Evolutionary conservation across 2,329 filamentous ascomycete genomes (phyloP).

Genomic region (Calonectria ilicicola): DNA sequence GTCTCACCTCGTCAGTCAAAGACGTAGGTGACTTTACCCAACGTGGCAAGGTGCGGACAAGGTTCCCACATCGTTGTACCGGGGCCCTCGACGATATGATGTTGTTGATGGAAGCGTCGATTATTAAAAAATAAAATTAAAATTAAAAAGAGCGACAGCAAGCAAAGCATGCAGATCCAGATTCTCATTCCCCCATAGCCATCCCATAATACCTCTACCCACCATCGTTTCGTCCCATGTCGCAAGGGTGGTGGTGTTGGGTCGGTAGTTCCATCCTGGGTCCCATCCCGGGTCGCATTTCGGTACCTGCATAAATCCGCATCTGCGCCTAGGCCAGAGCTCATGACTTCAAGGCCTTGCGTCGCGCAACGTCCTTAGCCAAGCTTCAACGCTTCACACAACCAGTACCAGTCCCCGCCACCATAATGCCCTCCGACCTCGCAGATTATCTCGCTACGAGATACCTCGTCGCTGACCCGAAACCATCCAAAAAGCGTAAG

Average conservation of each 20-base stretch:
- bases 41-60: neutral
- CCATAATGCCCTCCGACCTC: constrained; percentile 69
- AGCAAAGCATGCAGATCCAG: neutral
- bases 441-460: constrained; percentile 91
- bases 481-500: constrained; percentile 73
- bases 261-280: constrained; percentile 3
- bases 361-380: neutral
- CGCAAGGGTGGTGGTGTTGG: neutral
- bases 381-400: constrained; percentile 10
- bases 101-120: neutral
- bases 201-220: neutral
- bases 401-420: neutral
- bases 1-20: constrained; percentile 32
- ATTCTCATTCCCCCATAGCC: neutral
- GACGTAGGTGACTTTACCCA: constrained; percentile 5
- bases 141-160: neutral
- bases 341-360: constrained; percentile 7
- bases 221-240: neutral
- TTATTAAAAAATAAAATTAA: neutral
- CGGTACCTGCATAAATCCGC: constrained; percentile 41
- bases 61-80: constrained; percentile 26
- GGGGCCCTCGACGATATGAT: constrained; percentile 9
- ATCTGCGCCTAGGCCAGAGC: constrained; percentile 18
- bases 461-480: constrained; percentile 77
- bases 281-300: constrained; percentile 14